A percentile compares a stretch with the other conserved stretches of the same genome.
These are phyloP conservation scores for Fragaria nilgerrensis DNA, from an alignment of 306 rosid genomes.

Conservation along the genomic window DNA sequence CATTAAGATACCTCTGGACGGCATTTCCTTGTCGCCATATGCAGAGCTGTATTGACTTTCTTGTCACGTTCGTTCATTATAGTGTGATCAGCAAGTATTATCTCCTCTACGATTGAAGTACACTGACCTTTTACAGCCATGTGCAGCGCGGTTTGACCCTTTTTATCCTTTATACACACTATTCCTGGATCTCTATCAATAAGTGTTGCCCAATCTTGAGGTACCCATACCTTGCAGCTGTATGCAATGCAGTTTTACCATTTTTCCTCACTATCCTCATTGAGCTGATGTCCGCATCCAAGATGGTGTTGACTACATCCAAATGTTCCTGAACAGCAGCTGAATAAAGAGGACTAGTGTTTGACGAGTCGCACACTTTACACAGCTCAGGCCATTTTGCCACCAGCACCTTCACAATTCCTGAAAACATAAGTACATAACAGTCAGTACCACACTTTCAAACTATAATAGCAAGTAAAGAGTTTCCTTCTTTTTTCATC, in stretches of 20 bases:
- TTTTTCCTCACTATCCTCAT: conserved; percentile 76
- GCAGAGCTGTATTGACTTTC: conserved; percentile 90
- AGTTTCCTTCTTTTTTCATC: not conserved
- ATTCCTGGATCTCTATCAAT: conserved; percentile 63
- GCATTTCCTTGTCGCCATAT: conserved; percentile 87
- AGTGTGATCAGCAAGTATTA: conserved; percentile 52
- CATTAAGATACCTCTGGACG: conserved; percentile 64
- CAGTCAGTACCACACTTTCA: conserved; percentile 8
- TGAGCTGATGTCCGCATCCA: conserved; percentile 67
- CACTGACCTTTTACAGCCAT: conserved; percentile 94
- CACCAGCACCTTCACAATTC: conserved; percentile 70
- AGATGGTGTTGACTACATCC: conserved; percentile 77
- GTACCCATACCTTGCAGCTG: conserved; percentile 72
- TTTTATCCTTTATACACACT: conserved; percentile 78
- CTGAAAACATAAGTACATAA: conserved; percentile 34
- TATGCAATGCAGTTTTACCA: conserved; percentile 88
- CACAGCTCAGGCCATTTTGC: conserved; percentile 78
- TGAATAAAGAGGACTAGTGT: conserved; percentile 87
- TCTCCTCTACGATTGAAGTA: conserved; percentile 65
- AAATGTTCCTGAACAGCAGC: conserved; percentile 78
- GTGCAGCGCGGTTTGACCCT: conserved; percentile 93
- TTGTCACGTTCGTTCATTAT: conserved; percentile 82
- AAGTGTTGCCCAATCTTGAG: conserved; percentile 57
- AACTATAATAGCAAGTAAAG: not conserved
- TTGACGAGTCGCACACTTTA: conserved; percentile 57